Percentiles rank a stretch among this genome's conserved stretches.
These are phyloP conservation scores for Quercus bicolor DNA, from an alignment of 306 rosid genomes.

Conservation along the genomic window DNA sequence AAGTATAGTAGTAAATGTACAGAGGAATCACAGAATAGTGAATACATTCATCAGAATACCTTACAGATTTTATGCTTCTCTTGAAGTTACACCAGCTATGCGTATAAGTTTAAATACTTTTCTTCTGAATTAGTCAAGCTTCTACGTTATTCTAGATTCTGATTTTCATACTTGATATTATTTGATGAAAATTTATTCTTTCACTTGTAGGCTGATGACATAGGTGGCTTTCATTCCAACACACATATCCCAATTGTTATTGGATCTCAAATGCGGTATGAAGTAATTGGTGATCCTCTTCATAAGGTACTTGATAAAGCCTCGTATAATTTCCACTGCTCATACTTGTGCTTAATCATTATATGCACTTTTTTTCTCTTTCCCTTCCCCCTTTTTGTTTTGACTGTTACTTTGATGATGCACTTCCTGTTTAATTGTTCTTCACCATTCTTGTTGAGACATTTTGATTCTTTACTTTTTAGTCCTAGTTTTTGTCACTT, in stretches of 20 bases:
- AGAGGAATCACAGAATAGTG: too few species aligned
- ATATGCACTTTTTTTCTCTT: not conserved
- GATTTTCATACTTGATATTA: not conserved
- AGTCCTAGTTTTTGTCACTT: not conserved
- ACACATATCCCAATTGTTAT: constrained; percentile 84
- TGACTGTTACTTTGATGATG: not conserved
- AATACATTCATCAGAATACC: too few species aligned
- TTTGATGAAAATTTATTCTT: constrained; percentile 5
- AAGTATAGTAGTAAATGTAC: too few species aligned
- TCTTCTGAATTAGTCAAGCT: not conserved
- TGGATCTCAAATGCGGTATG: constrained; percentile 89
- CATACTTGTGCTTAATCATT: not conserved
- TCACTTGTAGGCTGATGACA: constrained; percentile 60
- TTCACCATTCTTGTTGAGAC: not conserved
- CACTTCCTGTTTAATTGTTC: not conserved
- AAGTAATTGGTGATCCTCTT: constrained; percentile 83
- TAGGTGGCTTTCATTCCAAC: constrained; percentile 67
- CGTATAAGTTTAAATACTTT: not conserved
- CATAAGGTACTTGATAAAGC: constrained; percentile 46
- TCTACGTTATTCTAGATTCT: not conserved
- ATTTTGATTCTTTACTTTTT: not conserved
- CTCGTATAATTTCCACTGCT: not conserved
- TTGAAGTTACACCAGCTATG: not conserved
- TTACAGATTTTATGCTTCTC: too few species aligned
- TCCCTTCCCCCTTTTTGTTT: not conserved